Base-by-base conservation (phyloP, 352 stramenopile species). In the Hyaloperonospora brassicae region DNA sequence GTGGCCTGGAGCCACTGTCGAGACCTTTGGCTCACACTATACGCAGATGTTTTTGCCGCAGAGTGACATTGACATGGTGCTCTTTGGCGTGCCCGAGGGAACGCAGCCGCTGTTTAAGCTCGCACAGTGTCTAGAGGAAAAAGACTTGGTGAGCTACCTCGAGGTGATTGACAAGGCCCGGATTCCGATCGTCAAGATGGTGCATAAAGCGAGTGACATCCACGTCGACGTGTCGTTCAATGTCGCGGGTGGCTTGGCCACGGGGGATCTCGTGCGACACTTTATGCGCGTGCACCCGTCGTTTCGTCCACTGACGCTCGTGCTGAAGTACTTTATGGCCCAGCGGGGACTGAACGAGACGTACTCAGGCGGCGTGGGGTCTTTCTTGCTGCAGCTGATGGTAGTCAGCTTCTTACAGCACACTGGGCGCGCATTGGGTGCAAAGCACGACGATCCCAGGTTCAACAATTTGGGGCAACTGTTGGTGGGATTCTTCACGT, bases 181-280 rank as follows among this genome's bases (percentile, higher is more conserved):
- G 11, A 96, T 98, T 47, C 95, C 95, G 31, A 94, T 98, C 56
- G 94, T 98, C 54, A 98, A 98, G 79, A 93, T 97, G 57, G 92
- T 95, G 23, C 79, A 97, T 68, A 88, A 86, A 52, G 62, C 76
- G 0, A 93, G 79, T 24, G 77, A 83, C 24, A 87, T 97, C 46
- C 76, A 93, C 25, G 72, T 98, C 21, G 95, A 98, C 47, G 72
- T 98, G 34, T 97, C 82, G 45, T 98, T 98, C 59, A 93, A 95
- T 62, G 65, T 95, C 49, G 69, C 61, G 1, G 76, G 71, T 6
- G 92, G 93, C 8, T 67, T 93, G 2, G 77, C 85, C 24, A 96
- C 85, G 1, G 89, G 87, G 0, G 76, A 89, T 52, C 64, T 98
- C 0, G 87, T 98, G 49, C 87, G 84, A 55, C 74, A 88, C 40